Percentiles rank a stretch among this genome's conserved stretches.
These are phyloP conservation scores for Ophiostoma fasciatum DNA, from an alignment of 2,329 filamentous ascomycete genomes.

Conservation along the genomic window DNA sequence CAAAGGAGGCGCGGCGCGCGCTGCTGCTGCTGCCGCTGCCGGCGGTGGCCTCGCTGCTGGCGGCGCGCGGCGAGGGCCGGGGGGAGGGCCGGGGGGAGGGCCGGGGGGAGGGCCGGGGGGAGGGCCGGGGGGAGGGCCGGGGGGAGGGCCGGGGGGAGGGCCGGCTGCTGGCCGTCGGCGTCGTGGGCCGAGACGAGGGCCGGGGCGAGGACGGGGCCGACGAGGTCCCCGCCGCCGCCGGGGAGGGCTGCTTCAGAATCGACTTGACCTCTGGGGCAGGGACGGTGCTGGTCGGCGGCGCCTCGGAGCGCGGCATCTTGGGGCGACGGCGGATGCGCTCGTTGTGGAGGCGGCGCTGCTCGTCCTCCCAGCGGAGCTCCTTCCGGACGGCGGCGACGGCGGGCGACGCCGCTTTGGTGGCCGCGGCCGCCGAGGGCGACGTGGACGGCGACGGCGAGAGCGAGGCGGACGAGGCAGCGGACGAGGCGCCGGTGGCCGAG, in stretches of 20 bases:
- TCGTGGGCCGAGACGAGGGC: not conserved
- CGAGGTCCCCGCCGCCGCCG: slow-evolving; percentile 1
- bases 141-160: too few species aligned
- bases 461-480: not conserved
- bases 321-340: slow-evolving; percentile 17
- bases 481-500: too few species aligned
- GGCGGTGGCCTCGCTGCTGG: slow-evolving; percentile 7
- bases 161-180: too few species aligned
- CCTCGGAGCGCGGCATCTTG: slow-evolving; percentile 9
- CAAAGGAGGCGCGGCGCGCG: slow-evolving; percentile 5
- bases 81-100: slow-evolving; percentile 1
- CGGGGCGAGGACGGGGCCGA: slow-evolving; percentile 1
- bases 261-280: slow-evolving; percentile 15
- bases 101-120: not conserved
- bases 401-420: slow-evolving; percentile 4
- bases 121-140: not conserved
- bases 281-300: slow-evolving; percentile 3
- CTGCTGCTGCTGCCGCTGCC: too few species aligned
- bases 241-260: slow-evolving; percentile 16
- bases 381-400: slow-evolving; percentile 12
- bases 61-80: slow-evolving; percentile 6
- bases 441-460: not conserved
- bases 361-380: slow-evolving; percentile 18
- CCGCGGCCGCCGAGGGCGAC: not conserved
- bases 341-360: slow-evolving; percentile 17